phyloP scores from a whole-genome alignment of 1,139 yeast genomes.

The Suhomyces wounanorum region DNA sequence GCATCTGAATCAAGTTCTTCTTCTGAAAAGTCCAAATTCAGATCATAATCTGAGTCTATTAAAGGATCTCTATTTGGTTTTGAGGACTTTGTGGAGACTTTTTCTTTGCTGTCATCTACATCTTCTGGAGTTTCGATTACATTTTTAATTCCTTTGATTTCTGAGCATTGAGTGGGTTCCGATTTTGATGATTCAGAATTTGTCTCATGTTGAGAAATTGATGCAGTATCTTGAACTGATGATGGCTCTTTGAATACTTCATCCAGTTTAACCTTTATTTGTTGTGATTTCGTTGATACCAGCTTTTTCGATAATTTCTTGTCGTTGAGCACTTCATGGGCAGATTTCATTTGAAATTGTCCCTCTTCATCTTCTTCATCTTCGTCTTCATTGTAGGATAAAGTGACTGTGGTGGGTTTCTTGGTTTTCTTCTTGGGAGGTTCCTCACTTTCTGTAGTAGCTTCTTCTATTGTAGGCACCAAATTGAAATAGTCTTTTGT shows the following conservation, averaged over 20 bases:
- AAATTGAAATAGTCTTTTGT: slow-evolving; percentile 45
- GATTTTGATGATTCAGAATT: background rate
- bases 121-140: background rate
- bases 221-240: too few relatives aligned
- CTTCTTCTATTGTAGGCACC: slow-evolving; percentile 11
- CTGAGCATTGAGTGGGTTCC: background rate
- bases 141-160: background rate
- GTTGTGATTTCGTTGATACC: background rate
- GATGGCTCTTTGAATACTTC: background rate
- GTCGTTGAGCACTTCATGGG: slow-evolving; percentile 37
- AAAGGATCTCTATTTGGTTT: slow-evolving; percentile 22
- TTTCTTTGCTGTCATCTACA: slow-evolving; percentile 1
- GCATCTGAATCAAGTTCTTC: slow-evolving; percentile 11
- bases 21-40: slow-evolving; percentile 28
- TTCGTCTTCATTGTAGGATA: slow-evolving; percentile 32
- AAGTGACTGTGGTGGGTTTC: slow-evolving; percentile 19
- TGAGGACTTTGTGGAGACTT: background rate
- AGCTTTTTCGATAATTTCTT: slow-evolving; percentile 5
- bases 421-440: slow-evolving; percentile 20
- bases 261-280: background rate
- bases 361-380: slow-evolving; percentile 36
- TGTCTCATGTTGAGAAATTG: too few relatives aligned
- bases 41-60: slow-evolving; percentile 32
- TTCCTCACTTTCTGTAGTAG: slow-evolving; percentile 8
- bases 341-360: slow-evolving; percentile 48